Conservation (phyloP, 371 early-diverging fungal species). For the Lichtheimia corymbifera region DNA sequence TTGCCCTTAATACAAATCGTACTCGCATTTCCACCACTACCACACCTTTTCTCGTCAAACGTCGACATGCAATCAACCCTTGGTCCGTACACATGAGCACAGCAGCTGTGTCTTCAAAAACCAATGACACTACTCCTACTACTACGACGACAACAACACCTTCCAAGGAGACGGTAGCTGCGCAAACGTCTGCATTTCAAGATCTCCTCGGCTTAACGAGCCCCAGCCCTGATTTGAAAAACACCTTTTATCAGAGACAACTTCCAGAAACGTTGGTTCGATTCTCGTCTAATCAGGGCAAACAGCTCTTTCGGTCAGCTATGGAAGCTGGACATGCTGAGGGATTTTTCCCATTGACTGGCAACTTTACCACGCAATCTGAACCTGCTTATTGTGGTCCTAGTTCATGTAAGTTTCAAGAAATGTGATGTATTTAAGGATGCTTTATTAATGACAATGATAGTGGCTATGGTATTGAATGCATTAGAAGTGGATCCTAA, state of each 20-base stretch:
- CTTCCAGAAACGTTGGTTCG: conserved; percentile 74
- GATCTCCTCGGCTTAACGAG: conserved; percentile 21
- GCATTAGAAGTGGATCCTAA: conserved; percentile 90
- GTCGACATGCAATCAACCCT: no score
- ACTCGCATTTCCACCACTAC: no score
- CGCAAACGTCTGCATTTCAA: conserved; percentile 16
- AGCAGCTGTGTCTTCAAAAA: no score
- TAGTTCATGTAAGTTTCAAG: conserved; percentile 56
- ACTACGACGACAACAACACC: neutral
- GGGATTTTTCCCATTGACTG: conserved; percentile 83
- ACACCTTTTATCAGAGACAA: conserved; percentile 77
- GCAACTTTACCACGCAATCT: conserved; percentile 89
- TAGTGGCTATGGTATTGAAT: conserved; percentile 90
- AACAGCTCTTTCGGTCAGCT: conserved; percentile 75
- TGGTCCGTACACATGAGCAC: no score
- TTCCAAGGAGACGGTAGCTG: neutral
- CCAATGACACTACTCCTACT: neutral
- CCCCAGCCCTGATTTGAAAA: conserved; percentile 43
- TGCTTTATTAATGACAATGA: conserved; percentile 61
- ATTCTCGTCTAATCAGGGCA: conserved; percentile 81
- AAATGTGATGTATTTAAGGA: neutral
- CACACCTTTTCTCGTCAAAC: no score
- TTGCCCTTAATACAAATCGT: no score
- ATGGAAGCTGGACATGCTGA: conserved; percentile 81
- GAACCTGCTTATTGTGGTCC: conserved; percentile 77